Conservation (phyloP, 371 early-diverging fungal genomes). For the Mortierella polycephala region DNA sequence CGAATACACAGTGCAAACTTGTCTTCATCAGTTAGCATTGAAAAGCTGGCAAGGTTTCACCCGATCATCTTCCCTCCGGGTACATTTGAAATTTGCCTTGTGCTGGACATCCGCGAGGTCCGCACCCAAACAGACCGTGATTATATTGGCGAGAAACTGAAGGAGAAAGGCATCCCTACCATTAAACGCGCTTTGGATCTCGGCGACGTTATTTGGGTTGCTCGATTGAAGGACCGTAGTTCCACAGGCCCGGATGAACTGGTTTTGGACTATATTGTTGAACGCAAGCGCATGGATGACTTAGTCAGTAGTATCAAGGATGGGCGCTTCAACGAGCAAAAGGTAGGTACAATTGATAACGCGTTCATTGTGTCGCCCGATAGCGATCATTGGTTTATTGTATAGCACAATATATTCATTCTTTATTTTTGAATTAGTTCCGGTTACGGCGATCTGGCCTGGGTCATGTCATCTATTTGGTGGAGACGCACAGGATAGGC, state of each 20-base stretch:
- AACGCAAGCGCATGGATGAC: conserved; percentile 96
- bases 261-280: conserved; percentile 87
- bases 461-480: conserved; percentile 80
- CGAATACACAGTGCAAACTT: not conserved
- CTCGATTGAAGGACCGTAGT: conserved; percentile 58
- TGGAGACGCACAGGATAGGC: conserved; percentile 79
- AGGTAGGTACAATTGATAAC: conserved; percentile 57
- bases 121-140: conserved; percentile 72
- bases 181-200: conserved; percentile 76
- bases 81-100: conserved; percentile 76
- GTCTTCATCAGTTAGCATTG: not conserved
- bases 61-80: conserved; percentile 57
- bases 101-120: conserved; percentile 90
- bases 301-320: conserved; percentile 92
- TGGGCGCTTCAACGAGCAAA: conserved; percentile 96
- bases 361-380: not conserved
- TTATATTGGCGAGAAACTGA: conserved; percentile 76
- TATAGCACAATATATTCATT: not conserved
- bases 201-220: conserved; percentile 94
- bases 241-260: conserved; percentile 66
- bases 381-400: not conserved
- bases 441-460: conserved; percentile 78
- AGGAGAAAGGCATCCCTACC: conserved; percentile 62
- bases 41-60: conserved; percentile 19
- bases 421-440: conserved; percentile 55